Conservation (phyloP, 2,329 filamentous ascomycete genomes). For the Aspergillus sp. region DNA sequence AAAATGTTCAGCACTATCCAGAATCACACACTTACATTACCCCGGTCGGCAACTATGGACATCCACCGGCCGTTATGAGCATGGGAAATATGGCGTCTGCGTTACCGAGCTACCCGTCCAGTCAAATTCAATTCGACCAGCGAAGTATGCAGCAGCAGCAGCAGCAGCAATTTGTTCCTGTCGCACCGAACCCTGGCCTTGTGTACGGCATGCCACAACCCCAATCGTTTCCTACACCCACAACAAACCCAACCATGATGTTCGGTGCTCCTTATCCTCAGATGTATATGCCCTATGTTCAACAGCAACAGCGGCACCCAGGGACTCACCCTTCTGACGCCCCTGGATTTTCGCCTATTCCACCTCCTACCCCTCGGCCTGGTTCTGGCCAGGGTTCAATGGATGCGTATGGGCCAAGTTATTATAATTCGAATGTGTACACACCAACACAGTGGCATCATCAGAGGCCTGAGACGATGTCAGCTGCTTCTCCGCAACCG, state of each 20-base stretch:
- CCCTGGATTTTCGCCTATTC: constrained; percentile 23
- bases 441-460: constrained; percentile 20
- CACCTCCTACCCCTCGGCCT: constrained; percentile 20
- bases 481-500: constrained; percentile 8
- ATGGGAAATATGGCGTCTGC: constrained; percentile 33
- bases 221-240: constrained; percentile 22
- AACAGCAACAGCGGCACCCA: constrained; percentile 28
- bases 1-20: constrained; percentile 22
- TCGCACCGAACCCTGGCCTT: constrained; percentile 25
- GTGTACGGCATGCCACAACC: constrained; percentile 32
- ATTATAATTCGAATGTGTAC: constrained; percentile 29
- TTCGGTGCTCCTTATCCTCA: constrained; percentile 28
- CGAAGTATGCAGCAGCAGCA: constrained; percentile 26
- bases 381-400: constrained; percentile 20
- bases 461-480: constrained; percentile 6
- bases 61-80: constrained; percentile 21
- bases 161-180: constrained; percentile 20
- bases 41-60: constrained; percentile 21
- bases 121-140: constrained; percentile 27
- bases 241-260: constrained; percentile 18
- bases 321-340: constrained; percentile 9
- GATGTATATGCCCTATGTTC: constrained; percentile 29
- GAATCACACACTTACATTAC: constrained; percentile 19
- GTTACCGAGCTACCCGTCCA: constrained; percentile 27
- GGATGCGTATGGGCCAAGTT: constrained; percentile 23